phyloP scores from a whole-genome alignment of 2,329 filamentous ascomycete genomes.

The Hypomyces rosellus region DNA sequence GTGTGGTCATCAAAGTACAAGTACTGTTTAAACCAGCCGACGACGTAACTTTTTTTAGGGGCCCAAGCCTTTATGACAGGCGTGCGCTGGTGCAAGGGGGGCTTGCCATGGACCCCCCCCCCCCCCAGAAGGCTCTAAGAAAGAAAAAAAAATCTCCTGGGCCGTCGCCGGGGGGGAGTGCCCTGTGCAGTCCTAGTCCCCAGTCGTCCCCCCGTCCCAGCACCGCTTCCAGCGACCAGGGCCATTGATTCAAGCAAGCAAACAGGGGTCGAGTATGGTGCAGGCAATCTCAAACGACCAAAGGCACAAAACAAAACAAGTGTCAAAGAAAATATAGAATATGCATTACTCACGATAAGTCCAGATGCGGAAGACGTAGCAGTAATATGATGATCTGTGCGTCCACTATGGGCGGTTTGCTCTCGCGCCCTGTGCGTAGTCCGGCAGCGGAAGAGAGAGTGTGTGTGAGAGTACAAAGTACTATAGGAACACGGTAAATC shows the following conservation, averaged over 20 bases:
- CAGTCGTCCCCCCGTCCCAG: too few species aligned
- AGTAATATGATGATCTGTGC: neutral
- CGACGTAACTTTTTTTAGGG: constrained; percentile 17
- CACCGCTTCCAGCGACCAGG: constrained; percentile 3
- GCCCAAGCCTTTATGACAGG: constrained; percentile 15
- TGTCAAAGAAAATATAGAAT: neutral
- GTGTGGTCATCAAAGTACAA: constrained; percentile 8
- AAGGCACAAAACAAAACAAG: neutral
- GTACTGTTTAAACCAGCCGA: constrained; percentile 10
- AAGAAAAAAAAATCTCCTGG: constrained; percentile 13
- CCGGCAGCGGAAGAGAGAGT: neutral
- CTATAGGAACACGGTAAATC: too few species aligned
- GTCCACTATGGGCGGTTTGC: neutral
- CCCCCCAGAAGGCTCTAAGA: neutral
- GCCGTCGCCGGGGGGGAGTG: constrained; percentile 13
- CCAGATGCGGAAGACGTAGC: too few species aligned
- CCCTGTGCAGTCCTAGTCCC: constrained; percentile 5
- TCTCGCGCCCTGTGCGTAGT: neutral
- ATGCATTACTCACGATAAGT: too few species aligned
- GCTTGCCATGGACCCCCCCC: neutral
- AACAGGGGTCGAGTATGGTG: constrained; percentile 2
- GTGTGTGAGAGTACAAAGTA: too few species aligned
- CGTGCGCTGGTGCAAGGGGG: constrained; percentile 1
- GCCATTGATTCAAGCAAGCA: constrained; percentile 7
- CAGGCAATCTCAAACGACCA: neutral